phyloP scores from a whole-genome alignment of 2,329 filamentous ascomycete species.

The Zymoseptoria ardabiliae region DNA sequence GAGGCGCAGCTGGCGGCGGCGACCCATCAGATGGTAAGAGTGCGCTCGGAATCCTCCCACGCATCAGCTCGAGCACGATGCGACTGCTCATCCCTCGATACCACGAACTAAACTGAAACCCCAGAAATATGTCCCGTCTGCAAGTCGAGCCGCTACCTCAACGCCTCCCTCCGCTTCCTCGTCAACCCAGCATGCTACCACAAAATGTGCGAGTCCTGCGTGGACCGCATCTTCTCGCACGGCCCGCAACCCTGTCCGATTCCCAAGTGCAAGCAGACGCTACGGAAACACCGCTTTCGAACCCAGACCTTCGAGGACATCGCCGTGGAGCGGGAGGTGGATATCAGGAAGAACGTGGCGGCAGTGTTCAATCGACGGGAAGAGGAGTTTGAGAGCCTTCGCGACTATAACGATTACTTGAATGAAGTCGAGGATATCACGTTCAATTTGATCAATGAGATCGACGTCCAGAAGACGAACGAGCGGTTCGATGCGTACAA shows the following conservation, averaged over 20 bases:
- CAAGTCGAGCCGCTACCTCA: conserved; percentile 94
- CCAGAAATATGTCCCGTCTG: conserved; percentile 87
- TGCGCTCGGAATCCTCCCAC: not conserved
- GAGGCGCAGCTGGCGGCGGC: not conserved
- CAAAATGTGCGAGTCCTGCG: conserved; percentile 95
- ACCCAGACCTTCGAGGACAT: conserved; percentile 87
- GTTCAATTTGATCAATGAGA: conserved; percentile 73
- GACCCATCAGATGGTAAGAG: not conserved
- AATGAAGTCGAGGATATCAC: conserved; percentile 87
- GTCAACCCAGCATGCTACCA: conserved; percentile 99
- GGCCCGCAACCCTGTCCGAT: conserved; percentile 91
- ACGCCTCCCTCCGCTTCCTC: conserved; percentile 86
- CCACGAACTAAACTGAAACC: not conserved
- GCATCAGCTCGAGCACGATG: not conserved
- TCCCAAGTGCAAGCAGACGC: conserved; percentile 75
- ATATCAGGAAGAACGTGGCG: conserved; percentile 72
- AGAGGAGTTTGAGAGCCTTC: conserved; percentile 81
- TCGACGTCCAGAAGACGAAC: conserved; percentile 58
- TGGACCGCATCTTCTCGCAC: conserved; percentile 85
- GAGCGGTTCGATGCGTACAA: conserved; percentile 61
- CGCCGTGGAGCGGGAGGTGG: conserved; percentile 82
- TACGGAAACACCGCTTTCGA: conserved; percentile 78
- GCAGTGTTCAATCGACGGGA: conserved; percentile 77
- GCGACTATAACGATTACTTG: conserved; percentile 87
- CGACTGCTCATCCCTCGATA: not conserved